Evolutionary conservation across 2,329 filamentous ascomycete species (phyloP).

Genomic region (Orbilia brochopaga): DNA sequence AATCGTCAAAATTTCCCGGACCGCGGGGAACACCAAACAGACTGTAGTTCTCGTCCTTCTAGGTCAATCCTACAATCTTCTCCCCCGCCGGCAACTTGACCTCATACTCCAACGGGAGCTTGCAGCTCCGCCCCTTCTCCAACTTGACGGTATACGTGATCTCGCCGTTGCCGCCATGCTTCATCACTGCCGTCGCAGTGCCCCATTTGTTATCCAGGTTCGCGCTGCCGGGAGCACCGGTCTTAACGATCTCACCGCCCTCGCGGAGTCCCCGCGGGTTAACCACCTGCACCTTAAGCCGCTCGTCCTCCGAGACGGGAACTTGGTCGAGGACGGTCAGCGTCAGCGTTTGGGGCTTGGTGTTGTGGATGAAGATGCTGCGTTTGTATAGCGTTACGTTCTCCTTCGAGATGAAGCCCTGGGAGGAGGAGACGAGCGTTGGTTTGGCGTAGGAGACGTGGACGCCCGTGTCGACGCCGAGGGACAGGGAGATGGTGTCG

Average conservation of each 20-base stretch:
- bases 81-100: constrained; percentile 65
- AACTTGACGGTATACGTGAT: constrained; percentile 61
- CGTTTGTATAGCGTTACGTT: constrained; percentile 52
- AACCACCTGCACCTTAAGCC: constrained; percentile 63
- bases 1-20: no score
- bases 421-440: constrained; percentile 59
- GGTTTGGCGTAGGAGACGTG: constrained; percentile 65
- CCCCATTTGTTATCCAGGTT: constrained; percentile 62
- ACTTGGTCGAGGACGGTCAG: constrained; percentile 67
- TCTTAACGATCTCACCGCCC: constrained; percentile 58
- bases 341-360: constrained; percentile 57
- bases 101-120: constrained; percentile 68
- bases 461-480: constrained; percentile 69
- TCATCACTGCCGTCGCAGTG: constrained; percentile 63
- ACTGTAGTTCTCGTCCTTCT: not conserved
- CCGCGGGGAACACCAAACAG: not conserved
- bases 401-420: constrained; percentile 53
- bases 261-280: constrained; percentile 62
- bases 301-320: constrained; percentile 68
- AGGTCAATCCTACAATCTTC: constrained; percentile 55
- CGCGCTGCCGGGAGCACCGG: constrained; percentile 55
- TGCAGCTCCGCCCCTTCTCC: constrained; percentile 66
- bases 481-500: constrained; percentile 63
- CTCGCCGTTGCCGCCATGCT: constrained; percentile 66
- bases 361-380: constrained; percentile 52